phyloP scores from a whole-genome alignment of 2,329 filamentous ascomycete species.

The Aaosphaeria pasadenensis region DNA sequence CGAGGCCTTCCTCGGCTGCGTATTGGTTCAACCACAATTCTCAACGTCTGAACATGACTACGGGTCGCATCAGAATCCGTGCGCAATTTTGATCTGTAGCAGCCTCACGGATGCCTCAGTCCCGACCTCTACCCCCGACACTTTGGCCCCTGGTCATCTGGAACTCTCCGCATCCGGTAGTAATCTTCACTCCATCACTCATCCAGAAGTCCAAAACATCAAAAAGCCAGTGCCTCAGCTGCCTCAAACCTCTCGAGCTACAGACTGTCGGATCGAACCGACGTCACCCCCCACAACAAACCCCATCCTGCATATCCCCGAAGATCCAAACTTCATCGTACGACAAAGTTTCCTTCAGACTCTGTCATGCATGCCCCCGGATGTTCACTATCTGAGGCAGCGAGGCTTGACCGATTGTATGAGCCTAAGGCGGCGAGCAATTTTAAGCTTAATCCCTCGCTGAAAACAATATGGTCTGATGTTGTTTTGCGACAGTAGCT shows the following conservation, averaged over 20 bases:
- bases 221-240: too few relatives aligned
- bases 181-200: too few relatives aligned
- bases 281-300: too few relatives aligned
- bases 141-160: too few relatives aligned
- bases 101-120: conserved; percentile 31
- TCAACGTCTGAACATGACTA: not conserved
- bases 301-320: too few relatives aligned
- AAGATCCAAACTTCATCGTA: conserved; percentile 34
- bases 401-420: conserved; percentile 4
- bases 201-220: too few relatives aligned
- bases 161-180: too few relatives aligned
- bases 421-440: not conserved
- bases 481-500: conserved; percentile 6
- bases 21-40: too few relatives aligned
- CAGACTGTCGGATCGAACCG: too few relatives aligned
- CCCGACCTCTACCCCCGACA: conserved; percentile 16
- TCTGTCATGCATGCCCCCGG: conserved; percentile 13
- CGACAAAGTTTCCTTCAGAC: conserved; percentile 35
- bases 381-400: conserved; percentile 11
- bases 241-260: too few relatives aligned
- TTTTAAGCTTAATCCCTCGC: conserved; percentile 10
- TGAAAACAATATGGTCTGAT: conserved; percentile 17
- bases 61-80: not conserved
- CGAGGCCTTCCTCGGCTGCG: too few relatives aligned
- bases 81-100: not conserved